Conservation (phyloP, 2,329 filamentous ascomycete species). For the Aureobasidium sp. region DNA sequence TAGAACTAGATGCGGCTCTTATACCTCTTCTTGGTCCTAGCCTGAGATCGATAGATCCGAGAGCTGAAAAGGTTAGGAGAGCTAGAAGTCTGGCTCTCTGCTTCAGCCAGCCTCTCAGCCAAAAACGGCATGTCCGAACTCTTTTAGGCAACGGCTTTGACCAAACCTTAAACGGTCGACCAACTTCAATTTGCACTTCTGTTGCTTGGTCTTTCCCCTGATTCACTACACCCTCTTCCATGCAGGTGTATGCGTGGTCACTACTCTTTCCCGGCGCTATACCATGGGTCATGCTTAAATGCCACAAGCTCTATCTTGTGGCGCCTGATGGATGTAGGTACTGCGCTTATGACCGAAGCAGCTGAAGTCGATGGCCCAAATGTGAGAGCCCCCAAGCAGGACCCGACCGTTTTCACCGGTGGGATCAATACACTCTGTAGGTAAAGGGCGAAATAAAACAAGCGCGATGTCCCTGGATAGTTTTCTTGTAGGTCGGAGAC, state of each 20-base stretch:
- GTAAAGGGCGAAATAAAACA: neutral
- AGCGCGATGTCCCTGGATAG: neutral
- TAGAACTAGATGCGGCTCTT: neutral
- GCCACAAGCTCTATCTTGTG: neutral
- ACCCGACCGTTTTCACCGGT: conserved; percentile 11
- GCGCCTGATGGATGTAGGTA: neutral
- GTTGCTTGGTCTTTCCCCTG: neutral
- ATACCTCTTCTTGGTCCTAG: neutral
- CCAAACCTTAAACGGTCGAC: neutral
- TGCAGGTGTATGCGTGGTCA: neutral
- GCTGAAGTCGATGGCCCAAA: neutral
- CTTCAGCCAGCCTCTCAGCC: neutral
- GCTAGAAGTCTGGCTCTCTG: neutral
- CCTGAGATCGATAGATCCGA: neutral
- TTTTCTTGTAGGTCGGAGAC: neutral
- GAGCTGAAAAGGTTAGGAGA: no score
- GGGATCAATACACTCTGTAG: conserved; percentile 10
- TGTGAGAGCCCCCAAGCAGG: neutral
- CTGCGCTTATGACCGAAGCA: neutral
- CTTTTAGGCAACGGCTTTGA: neutral
- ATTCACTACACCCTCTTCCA: neutral
- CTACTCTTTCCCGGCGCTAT: neutral
- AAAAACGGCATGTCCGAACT: conserved; percentile 14
- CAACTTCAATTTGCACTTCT: neutral
- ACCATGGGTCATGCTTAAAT: neutral